Base-by-base conservation (phyloP, 2,329 filamentous ascomycete species). In the Talaromyces pinophilus region DNA sequence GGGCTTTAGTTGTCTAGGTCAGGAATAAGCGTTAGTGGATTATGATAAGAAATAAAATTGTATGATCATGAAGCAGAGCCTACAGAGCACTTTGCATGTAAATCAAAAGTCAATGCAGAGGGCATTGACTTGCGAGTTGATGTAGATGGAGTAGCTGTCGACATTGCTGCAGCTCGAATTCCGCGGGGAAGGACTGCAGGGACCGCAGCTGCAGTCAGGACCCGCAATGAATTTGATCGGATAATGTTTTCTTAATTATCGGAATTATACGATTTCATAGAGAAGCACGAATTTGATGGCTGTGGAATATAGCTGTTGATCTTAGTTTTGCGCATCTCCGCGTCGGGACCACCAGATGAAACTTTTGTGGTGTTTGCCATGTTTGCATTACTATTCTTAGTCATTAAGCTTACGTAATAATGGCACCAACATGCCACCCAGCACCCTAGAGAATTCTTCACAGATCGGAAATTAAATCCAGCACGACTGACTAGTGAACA, bases 1-100 rank as follows among this genome's bases (percentile, higher is more conserved):
- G 91, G 30, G 95, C 95, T 84, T 94, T 92, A 11, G 94, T 98
- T 59, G 93, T 96, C 94, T 98, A 65, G 54, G 25, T 44, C 19
- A 65, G 13, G 22, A 40, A 25, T n/a, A 5, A 54, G 8, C 6
- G 25, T 59, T 15, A 57, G 54, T 22, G 33, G 15, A 33, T 17
- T 6, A 50, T 15, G 5, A 11, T 19, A 0, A 13, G 3, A n/a
- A n/a, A 10, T n/a, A 3, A 1, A 17, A 35, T 57, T 13, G 10
- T 17, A 28, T 30, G n/a, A 25, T 6, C 30, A 33, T 25, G 11
- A 60, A 46, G n/a, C 50, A 59, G 72, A 40, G 67, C 64, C 17
- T 30, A 44, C 92, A 70, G 92, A 93, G 80, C 92, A 96, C 77
- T 86, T 88, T 59, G 90, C 90, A 67, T 92, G 80, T 35, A 94